phyloP scores from a whole-genome alignment of 208 protist genomes.

The Giardia muris region DNA sequence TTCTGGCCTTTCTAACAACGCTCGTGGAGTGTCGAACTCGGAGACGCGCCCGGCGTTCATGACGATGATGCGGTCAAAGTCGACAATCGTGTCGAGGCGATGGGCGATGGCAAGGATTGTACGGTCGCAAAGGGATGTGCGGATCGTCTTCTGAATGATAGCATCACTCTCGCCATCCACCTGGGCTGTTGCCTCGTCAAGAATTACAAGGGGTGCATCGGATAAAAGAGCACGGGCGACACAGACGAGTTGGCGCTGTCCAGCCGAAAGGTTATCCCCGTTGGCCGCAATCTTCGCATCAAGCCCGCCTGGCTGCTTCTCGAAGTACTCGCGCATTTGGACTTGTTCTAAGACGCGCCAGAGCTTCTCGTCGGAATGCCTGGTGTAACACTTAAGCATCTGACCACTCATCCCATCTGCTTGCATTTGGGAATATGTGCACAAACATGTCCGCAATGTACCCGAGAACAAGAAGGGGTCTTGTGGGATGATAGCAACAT shows the following conservation, averaged over 20 bases:
- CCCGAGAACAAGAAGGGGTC: slow-evolving; percentile 46
- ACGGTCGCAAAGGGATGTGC: background rate
- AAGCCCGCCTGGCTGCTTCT: background rate
- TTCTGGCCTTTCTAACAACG: background rate
- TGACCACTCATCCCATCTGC: slow-evolving; percentile 5
- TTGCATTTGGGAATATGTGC: slow-evolving; percentile 23
- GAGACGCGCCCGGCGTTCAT: background rate
- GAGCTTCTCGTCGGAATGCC: slow-evolving; percentile 32
- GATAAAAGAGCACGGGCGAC: slow-evolving; percentile 25
- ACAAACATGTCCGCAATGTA: slow-evolving; percentile 43
- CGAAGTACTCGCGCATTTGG: slow-evolving; percentile 27
- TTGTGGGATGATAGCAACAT: slow-evolving; percentile 44
- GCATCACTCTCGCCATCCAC: slow-evolving; percentile 33
- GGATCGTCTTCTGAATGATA: slow-evolving; percentile 23
- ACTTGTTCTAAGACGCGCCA: slow-evolving; percentile 14
- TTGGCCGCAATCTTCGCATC: background rate
- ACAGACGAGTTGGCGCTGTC: slow-evolving; percentile 36
- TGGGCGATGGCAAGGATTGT: slow-evolving; percentile 39
- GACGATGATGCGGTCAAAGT: slow-evolving; percentile 55
- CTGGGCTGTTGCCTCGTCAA: slow-evolving; percentile 37
- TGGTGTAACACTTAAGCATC: background rate
- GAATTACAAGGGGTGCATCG: slow-evolving; percentile 12
- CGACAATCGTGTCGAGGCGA: slow-evolving; percentile 34
- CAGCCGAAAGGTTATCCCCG: slow-evolving; percentile 33
- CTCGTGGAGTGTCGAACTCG: background rate